A percentile compares a stretch with the other conserved stretches of the same genome.
These are phyloP conservation scores for Coriaria nepalensis DNA, from an alignment of 306 rosid species.

Conservation along the genomic window DNA sequence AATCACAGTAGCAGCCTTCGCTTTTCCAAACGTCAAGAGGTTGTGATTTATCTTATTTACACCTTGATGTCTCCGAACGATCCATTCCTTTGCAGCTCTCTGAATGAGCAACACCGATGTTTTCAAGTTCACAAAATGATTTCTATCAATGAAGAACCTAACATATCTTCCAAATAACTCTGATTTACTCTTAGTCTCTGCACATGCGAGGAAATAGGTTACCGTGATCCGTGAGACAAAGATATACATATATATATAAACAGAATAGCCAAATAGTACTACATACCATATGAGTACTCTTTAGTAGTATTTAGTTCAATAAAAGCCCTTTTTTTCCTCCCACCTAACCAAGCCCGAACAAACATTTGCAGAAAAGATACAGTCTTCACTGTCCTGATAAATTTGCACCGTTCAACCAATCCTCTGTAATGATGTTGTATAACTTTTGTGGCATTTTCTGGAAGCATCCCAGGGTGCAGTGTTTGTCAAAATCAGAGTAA, in stretches of 20 bases:
- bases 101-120: conserved; percentile 32
- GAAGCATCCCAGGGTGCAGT: background rate
- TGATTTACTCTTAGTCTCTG: too few relatives aligned
- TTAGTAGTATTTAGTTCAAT: conserved; percentile 15
- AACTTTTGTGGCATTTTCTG: conserved; percentile 53
- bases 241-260: conserved; percentile 3
- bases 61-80: conserved; percentile 26
- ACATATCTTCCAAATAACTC: conserved; percentile 4
- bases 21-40: background rate
- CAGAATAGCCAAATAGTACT: conserved; percentile 8
- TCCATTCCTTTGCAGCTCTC: conserved; percentile 41
- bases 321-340: conserved; percentile 26
- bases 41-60: background rate
- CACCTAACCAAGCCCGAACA: conserved; percentile 51
- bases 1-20: conserved; percentile 30
- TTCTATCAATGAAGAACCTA: conserved; percentile 6
- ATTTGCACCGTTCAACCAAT: conserved; percentile 27
- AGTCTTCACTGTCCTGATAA: conserved; percentile 29
- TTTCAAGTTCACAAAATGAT: conserved; percentile 10
- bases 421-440: conserved; percentile 47
- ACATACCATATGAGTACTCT: conserved; percentile 29
- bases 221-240: too few relatives aligned
- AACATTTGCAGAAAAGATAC: conserved; percentile 44
- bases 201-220: too few relatives aligned
- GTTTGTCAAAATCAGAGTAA: too few relatives aligned